Base-by-base conservation (phyloP, 2,329 filamentous ascomycete genomes). In the Fusarium paranaense region DNA sequence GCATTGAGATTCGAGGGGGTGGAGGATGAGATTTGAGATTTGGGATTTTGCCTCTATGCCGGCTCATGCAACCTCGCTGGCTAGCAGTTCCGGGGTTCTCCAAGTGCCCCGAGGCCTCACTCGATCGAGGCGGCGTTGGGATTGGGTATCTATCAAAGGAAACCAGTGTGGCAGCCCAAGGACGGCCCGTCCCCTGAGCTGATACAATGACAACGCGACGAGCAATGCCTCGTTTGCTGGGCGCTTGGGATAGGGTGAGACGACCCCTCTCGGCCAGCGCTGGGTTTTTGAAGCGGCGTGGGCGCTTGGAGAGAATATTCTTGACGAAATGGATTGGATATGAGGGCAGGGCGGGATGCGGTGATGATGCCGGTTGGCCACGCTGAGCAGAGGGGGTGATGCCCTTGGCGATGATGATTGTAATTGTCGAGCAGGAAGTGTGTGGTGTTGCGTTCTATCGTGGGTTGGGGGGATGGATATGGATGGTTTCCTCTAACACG, bases 161-260 rank as follows among this genome's bases (percentile, higher is more conserved):
- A n/a, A 64, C 61, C 56, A 68, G 57, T 64, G 69, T 75, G 54
- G 57, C 66, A 65, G 65, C 71, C 64, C 67, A 72, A 76, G 33
- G 64, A 32, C 42, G 62, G 70, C 33, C 57, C 66, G 54, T 65
- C 60, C 60, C 57, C 62, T 40, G 63, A 59, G 54, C 63, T 59
- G 57, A 65, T 62, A 61, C 37, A 62, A 33, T 64, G 70, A 50
- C 61, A 66, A 27, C 62, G 37, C n/a, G 57, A 56, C 64, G 38
- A 65, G 57, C 42, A 65, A 64, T 59, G 63, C 32, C 59, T 69
- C 32, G 10, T 32, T 54, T 54, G 8, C 56, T 65, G 27, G 57
- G 61, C 42, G 56, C 54, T 58, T 62, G 47, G 11, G 57, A 61
- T 52, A 52, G 40, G 54, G 32, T 56, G 30, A 38, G 35, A 62